Percentiles rank a stretch among this genome's conserved stretches.
Evolutionary conservation across 495 filamentous ascomycete genomes (phyloP).

Genomic region (Trichodelitschia bisporula): DNA sequence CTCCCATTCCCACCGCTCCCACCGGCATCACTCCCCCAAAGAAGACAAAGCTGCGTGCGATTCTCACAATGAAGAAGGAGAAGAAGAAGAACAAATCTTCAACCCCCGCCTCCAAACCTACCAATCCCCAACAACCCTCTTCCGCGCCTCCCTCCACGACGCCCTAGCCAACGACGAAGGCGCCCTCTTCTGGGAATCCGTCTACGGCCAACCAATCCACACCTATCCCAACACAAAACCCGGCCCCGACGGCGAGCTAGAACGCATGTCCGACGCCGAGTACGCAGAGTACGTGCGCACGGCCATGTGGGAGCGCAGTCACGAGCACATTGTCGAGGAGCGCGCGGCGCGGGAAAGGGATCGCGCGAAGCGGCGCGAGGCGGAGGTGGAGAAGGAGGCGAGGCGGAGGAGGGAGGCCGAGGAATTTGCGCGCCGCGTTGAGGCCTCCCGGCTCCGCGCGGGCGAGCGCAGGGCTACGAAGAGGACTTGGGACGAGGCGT

Average conservation of each 20-base stretch:
- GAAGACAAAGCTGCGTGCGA: constrained; percentile 1
- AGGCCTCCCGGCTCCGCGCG: too few relatives aligned
- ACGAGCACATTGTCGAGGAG: constrained; percentile 36
- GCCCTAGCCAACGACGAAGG: constrained; percentile 98
- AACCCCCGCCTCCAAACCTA: constrained; percentile 14
- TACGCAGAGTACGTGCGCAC: constrained; percentile 63
- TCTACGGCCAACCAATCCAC: constrained; percentile 85
- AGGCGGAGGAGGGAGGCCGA: not conserved
- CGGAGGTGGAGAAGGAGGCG: constrained; percentile 18
- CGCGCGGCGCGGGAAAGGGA: constrained; percentile 29
- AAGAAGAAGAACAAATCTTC: constrained; percentile 26
- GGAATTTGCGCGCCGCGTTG: too few relatives aligned
- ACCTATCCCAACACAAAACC: constrained; percentile 25
- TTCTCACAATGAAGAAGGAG: constrained; percentile 19
- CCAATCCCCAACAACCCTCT: constrained; percentile 40
- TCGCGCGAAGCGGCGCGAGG: constrained; percentile 21
- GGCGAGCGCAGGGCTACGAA: constrained; percentile 2
- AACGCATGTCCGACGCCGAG: constrained; percentile 76
- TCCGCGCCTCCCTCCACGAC: constrained; percentile 92
- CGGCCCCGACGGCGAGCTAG: constrained; percentile 32
- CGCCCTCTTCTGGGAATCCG: constrained; percentile 76
- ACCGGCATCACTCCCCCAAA: constrained; percentile 4
- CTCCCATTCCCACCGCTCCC: constrained; percentile 10
- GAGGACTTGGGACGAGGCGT: constrained; percentile 10
- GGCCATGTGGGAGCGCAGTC: constrained; percentile 83